A percentile compares a stretch with the other conserved stretches of the same genome.
Conservation (phyloP, 257 asterid genomes). For the Asclepias syriaca region DNA sequence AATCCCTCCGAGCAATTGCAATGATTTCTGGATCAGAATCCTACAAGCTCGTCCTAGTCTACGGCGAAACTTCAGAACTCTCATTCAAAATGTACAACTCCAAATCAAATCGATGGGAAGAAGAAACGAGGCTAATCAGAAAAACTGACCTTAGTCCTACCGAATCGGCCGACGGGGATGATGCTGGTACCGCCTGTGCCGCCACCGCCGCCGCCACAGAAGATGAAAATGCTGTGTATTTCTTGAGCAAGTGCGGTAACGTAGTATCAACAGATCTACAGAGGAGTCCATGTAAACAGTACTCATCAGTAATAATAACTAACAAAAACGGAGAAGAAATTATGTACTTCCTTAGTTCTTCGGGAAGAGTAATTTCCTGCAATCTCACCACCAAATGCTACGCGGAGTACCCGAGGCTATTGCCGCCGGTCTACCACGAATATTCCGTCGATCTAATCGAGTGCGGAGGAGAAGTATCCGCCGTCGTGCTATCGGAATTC, state of each 20-base stretch:
- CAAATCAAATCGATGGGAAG: constrained; percentile 39
- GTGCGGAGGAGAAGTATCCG: constrained; percentile 49
- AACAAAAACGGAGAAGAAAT: constrained; percentile 32
- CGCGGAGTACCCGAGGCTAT: constrained; percentile 63
- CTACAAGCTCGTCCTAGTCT: constrained; percentile 41
- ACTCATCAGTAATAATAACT: constrained; percentile 49
- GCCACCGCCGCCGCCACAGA: background rate
- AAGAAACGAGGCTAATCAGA: constrained; percentile 24
- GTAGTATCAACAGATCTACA: constrained; percentile 62
- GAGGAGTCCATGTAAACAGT: constrained; percentile 70
- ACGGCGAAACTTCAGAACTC: constrained; percentile 52
- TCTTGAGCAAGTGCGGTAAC: constrained; percentile 74
- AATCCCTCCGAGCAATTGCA: constrained; percentile 51
- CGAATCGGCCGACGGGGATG: constrained; percentile 4
- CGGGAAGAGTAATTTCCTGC: constrained; percentile 63
- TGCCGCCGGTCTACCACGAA: constrained; percentile 67
- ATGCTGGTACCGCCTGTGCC: no score
- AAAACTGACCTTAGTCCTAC: constrained; percentile 5
- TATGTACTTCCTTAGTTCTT: constrained; percentile 54
- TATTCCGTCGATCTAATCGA: constrained; percentile 78
- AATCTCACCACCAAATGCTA: constrained; percentile 34
- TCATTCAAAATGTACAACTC: constrained; percentile 43
- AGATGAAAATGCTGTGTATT: constrained; percentile 41
- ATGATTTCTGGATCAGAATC: constrained; percentile 37
- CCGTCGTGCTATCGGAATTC: constrained; percentile 59